Conservation (phyloP, 1,284 basidiomycete species). For the Pseudozyma tsukubaensis region DNA sequence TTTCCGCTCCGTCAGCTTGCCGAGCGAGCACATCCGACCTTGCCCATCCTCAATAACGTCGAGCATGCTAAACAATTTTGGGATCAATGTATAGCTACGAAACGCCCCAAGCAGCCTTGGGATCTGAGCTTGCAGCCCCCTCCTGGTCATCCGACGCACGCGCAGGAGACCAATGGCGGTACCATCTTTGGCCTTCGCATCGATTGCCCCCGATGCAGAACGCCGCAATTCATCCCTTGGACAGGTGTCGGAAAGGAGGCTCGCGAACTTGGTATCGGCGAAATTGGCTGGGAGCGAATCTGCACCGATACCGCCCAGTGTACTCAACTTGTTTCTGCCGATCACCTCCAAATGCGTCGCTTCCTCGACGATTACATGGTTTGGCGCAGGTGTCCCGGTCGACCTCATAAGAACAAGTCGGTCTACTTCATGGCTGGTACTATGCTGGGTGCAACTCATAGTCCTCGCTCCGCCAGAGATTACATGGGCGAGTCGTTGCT, state of each 20-base stretch:
- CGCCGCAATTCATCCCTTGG: slow-evolving; percentile 36
- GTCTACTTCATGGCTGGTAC: slow-evolving; percentile 48
- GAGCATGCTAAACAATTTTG: slow-evolving; percentile 27
- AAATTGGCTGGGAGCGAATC: slow-evolving; percentile 31
- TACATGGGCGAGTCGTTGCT: slow-evolving; percentile 31
- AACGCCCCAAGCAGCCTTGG: slow-evolving; percentile 40
- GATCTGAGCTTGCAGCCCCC: slow-evolving; percentile 42
- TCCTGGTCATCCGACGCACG: slow-evolving; percentile 31
- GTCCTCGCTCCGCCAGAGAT: slow-evolving; percentile 20
- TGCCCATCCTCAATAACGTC: slow-evolving; percentile 40
- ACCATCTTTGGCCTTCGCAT: slow-evolving; percentile 41
- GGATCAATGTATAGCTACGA: slow-evolving; percentile 15
- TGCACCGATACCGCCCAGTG: slow-evolving; percentile 10
- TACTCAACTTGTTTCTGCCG: slow-evolving; percentile 26
- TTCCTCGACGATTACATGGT: slow-evolving; percentile 31
- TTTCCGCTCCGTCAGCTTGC: slow-evolving; percentile 41
- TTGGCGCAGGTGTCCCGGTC: slow-evolving; percentile 32
- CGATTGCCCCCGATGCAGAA: slow-evolving; percentile 32
- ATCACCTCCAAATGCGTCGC: slow-evolving; percentile 42
- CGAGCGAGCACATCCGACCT: slow-evolving; percentile 22
- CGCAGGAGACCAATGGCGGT: slow-evolving; percentile 36
- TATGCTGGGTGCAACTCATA: slow-evolving; percentile 24
- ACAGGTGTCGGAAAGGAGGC: slow-evolving; percentile 38
- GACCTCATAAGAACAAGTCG: not conserved
- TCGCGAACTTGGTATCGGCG: slow-evolving; percentile 30